Percentiles rank a stretch among this genome's conserved stretches.
Evolutionary conservation across 306 rosid genomes (phyloP).

Genomic region (Quercus robur): DNA sequence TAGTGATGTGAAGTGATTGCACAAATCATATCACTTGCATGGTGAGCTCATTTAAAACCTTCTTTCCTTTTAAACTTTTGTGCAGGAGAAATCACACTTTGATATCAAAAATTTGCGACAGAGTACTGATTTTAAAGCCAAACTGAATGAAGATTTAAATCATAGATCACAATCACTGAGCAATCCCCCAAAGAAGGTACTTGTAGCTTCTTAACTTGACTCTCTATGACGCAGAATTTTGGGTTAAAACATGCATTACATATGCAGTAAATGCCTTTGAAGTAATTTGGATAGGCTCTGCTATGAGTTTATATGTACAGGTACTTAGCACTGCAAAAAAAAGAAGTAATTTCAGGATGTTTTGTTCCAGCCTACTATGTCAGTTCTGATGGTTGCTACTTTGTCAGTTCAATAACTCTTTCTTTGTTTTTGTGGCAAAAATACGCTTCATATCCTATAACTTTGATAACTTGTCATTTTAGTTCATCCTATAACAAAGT

Average conservation of each 20-base stretch:
- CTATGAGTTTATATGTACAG: not conserved
- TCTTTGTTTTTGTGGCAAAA: no score
- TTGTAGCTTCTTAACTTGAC: not conserved
- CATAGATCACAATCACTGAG: constrained; percentile 30
- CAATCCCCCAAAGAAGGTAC: constrained; percentile 50
- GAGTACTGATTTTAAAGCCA: constrained; percentile 35
- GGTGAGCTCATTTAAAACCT: not conserved
- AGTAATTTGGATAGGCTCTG: not conserved
- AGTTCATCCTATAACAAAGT: no score
- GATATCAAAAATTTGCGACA: constrained; percentile 39
- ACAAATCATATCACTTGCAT: not conserved
- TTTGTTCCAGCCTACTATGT: not conserved
- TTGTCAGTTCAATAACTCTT: not conserved
- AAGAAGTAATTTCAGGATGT: not conserved
- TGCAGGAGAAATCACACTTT: constrained; percentile 46
- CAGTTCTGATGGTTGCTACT: not conserved
- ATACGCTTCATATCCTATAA: no score
- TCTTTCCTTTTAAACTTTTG: not conserved
- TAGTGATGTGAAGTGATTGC: not conserved
- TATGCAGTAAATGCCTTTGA: not conserved
- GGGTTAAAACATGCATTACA: not conserved
- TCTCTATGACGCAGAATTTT: not conserved
- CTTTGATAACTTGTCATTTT: no score
- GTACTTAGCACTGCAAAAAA: not conserved
- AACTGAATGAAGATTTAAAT: constrained; percentile 34